A percentile compares a stretch with the other conserved stretches of the same genome.
Conservation (phyloP, 768 basidiomycete species). For the Coprinellus aureogranulatus region DNA sequence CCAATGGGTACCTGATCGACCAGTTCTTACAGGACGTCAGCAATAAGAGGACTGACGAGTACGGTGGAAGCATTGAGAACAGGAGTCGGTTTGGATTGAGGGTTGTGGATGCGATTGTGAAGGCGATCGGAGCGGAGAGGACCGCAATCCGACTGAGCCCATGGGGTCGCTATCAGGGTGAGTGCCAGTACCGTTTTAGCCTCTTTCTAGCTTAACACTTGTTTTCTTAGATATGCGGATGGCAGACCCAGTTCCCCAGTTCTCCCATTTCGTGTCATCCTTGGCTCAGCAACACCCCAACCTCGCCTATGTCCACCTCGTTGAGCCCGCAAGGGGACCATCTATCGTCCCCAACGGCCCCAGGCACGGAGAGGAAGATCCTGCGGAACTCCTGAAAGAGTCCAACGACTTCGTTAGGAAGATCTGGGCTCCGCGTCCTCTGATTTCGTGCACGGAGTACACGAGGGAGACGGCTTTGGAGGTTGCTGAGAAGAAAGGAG, state of each 20-base stretch:
- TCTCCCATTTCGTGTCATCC: conserved; percentile 43
- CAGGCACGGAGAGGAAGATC: conserved; percentile 4
- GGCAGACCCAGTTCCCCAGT: conserved; percentile 54
- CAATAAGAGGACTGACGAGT: conserved; percentile 61
- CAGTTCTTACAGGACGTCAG: conserved; percentile 60
- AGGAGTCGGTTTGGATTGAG: conserved; percentile 57
- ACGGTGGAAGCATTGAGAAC: conserved; percentile 65
- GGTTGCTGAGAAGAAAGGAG: conserved; percentile 32
- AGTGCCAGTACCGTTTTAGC: conserved; percentile 4
- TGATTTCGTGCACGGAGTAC: conserved; percentile 47
- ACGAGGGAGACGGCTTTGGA: conserved; percentile 37
- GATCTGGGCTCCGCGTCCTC: conserved; percentile 41
- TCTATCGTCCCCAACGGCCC: conserved; percentile 9
- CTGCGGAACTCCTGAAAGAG: conserved; percentile 5
- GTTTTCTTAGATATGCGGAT: conserved; percentile 56
- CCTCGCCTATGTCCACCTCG: conserved; percentile 51
- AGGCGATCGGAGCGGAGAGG: conserved; percentile 52
- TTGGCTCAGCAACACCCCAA: conserved; percentile 39
- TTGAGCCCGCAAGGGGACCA: conserved; percentile 34
- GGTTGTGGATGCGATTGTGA: conserved; percentile 48
- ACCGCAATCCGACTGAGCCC: conserved; percentile 58
- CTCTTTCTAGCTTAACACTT: conserved; percentile 11
- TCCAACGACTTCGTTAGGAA: conserved; percentile 44
- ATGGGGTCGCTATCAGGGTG: conserved; percentile 44
- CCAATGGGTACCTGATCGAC: conserved; percentile 51